Evolutionary conservation across 768 basidiomycete genomes (phyloP), one percentile per base, ranked within the genome.

Genomic region (Coprinellus micaceus): DNA sequence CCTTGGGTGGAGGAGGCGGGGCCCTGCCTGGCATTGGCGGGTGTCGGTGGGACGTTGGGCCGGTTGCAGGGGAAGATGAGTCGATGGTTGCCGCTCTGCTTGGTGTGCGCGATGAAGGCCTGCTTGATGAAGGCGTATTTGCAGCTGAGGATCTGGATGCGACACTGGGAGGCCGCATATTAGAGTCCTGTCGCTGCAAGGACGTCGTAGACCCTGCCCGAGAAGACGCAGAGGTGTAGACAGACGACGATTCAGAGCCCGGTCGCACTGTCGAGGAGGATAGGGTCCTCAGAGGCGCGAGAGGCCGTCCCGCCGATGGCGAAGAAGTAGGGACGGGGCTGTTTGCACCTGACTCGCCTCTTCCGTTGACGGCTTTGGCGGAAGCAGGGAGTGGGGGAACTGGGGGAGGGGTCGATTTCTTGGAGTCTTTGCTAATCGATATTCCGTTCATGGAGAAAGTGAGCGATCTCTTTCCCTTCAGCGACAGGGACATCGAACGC

Each of bases 391-490:
- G 66, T 22, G 75, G 72, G 4, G 78, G 77, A 2, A 64, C 66
- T 21, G 77, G 75, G 40, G 73, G 75, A 43, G 75, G 70, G 17
- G 73, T 69, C 40, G 64, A 66, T 36, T 10, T 52, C 54, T 26
- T 25, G n/a, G n/a, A n/a, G 19, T 51, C 26, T 17, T 49, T 41
- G 9, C 24, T 46, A 17, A 37, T 9, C 9, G 36, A 37, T 9
- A 37, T 37, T n/a, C 47, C 26, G 26, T 29, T 25, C 49, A 37
- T 41, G 17, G 57, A 51, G n/a, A 52, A 59, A 11, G 66, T 76
- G 71, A 81, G 71, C 21, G 83, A 84, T 57, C 76, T n/a, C n/a
- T n/a, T 77, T 36, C 74, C 67, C 30, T 68, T 69, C 53, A 71
- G 78, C n/a, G n/a, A n/a, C 17, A 85, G 71, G 2, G 83, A 82